Evolutionary conservation across 2,329 filamentous ascomycete genomes (phyloP).

Genomic region (Paecilomyces fulvus): DNA sequence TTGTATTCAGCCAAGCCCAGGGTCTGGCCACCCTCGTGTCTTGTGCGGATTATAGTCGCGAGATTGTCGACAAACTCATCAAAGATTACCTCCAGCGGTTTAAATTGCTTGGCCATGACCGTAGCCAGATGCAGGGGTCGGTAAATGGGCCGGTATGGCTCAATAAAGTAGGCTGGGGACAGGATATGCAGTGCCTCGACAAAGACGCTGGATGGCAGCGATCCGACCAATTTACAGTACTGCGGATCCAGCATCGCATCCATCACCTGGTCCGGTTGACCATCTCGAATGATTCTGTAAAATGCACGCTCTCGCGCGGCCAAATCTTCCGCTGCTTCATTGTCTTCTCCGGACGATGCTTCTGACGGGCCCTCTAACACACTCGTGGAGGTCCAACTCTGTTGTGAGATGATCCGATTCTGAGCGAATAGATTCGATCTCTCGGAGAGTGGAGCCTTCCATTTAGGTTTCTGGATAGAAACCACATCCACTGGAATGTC

Average conservation of each 20-base stretch:
- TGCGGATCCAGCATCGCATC: constrained; percentile 24
- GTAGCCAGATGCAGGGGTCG: constrained; percentile 42
- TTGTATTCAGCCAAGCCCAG: constrained; percentile 43
- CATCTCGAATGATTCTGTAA: constrained; percentile 22
- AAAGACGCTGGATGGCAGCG: constrained; percentile 49
- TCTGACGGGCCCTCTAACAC: neutral
- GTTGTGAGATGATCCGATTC: neutral
- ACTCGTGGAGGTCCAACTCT: neutral
- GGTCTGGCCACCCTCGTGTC: constrained; percentile 25
- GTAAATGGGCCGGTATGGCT: constrained; percentile 39
- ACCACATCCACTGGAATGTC: neutral
- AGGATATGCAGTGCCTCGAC: constrained; percentile 56
- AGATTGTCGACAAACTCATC: constrained; percentile 32
- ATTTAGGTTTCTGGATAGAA: neutral
- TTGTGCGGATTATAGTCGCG: constrained; percentile 27
- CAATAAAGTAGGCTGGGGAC: constrained; percentile 48
- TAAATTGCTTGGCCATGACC: constrained; percentile 35
- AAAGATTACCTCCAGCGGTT: constrained; percentile 29
- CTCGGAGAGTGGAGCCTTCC: neutral
- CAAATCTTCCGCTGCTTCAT: neutral
- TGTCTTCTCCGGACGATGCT: neutral
- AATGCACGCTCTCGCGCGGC: constrained; percentile 8
- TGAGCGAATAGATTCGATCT: neutral
- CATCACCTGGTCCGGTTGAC: constrained; percentile 34
- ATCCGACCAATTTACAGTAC: constrained; percentile 20